Evolutionary conservation across 192 early-diverging fungal species (phyloP).

Genomic region (Jimgerdemannia flammicorona): DNA sequence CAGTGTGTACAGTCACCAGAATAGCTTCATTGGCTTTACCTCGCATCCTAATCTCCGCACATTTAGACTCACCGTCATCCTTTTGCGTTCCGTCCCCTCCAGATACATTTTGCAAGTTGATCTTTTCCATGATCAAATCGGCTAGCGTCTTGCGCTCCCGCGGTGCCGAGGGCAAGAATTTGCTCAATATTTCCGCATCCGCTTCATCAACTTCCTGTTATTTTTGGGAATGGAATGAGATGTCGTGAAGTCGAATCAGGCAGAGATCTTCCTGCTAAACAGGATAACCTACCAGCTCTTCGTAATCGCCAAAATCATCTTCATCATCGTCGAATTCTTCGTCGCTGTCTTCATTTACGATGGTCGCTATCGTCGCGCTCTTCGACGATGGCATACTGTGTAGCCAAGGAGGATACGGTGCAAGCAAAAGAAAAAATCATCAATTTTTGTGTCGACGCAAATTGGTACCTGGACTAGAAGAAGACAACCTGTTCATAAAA

Average conservation of each 20-base stretch:
- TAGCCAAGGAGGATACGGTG: no score
- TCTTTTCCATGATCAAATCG: slow-evolving; percentile 96
- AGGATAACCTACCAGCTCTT: slow-evolving; percentile 44
- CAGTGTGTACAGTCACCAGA: neutral
- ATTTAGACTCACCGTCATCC: slow-evolving; percentile 4
- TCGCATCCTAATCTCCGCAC: no score
- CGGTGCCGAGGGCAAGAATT: slow-evolving; percentile 87
- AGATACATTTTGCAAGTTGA: slow-evolving; percentile 66
- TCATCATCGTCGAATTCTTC: slow-evolving; percentile 60
- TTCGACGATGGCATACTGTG: slow-evolving; percentile 35
- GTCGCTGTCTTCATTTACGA: slow-evolving; percentile 54
- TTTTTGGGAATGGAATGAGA: slow-evolving; percentile 16
- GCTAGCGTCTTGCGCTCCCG: slow-evolving; percentile 85
- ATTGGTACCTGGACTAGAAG: no score
- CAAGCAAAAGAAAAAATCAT: no score
- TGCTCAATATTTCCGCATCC: slow-evolving; percentile 81
- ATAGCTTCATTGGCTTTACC: no score
- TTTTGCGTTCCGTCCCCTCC: slow-evolving; percentile 24
- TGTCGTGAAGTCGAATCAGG: slow-evolving; percentile 1
- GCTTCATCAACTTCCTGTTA: slow-evolving; percentile 67
- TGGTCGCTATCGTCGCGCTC: no score
- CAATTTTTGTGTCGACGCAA: no score
- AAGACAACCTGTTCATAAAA: no score
- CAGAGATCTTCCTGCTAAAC: no score
- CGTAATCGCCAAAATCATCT: slow-evolving; percentile 70